Evolutionary conservation across 2,329 filamentous ascomycete species (phyloP).

Genomic region (Fusarium paranaense): DNA sequence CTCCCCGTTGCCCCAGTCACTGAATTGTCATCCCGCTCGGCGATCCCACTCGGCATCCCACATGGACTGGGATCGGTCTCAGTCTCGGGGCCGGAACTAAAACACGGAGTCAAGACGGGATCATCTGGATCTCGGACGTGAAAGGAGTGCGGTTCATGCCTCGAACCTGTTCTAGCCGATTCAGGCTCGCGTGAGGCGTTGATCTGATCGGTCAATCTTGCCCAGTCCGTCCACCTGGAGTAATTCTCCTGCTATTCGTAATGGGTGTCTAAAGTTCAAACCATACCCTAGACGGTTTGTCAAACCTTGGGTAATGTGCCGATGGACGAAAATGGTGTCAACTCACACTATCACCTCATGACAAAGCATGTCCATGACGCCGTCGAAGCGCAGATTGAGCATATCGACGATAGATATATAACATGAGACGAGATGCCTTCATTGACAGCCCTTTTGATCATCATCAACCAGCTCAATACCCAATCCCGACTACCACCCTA

Average conservation of each 20-base stretch:
- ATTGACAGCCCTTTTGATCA: background rate
- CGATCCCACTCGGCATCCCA: conserved; percentile 34
- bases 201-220: background rate
- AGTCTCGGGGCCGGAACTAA: background rate
- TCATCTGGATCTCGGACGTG: background rate
- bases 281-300: background rate
- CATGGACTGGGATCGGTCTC: background rate
- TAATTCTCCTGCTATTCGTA: background rate
- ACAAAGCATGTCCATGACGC: background rate
- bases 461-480: background rate
- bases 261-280: background rate
- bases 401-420: background rate
- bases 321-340: background rate
- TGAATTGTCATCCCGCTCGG: conserved; percentile 12
- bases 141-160: background rate
- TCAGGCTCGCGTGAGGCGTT: background rate
- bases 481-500: background rate
- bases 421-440: background rate
- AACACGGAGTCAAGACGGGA: background rate
- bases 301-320: background rate
- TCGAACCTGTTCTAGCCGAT: background rate
- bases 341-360: background rate
- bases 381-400: background rate
- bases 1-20: background rate
- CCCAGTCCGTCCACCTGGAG: background rate